These are phyloP conservation scores for Metarhizium humberi DNA, from an alignment of 2,329 filamentous ascomycete species.

Conservation along the genomic window DNA sequence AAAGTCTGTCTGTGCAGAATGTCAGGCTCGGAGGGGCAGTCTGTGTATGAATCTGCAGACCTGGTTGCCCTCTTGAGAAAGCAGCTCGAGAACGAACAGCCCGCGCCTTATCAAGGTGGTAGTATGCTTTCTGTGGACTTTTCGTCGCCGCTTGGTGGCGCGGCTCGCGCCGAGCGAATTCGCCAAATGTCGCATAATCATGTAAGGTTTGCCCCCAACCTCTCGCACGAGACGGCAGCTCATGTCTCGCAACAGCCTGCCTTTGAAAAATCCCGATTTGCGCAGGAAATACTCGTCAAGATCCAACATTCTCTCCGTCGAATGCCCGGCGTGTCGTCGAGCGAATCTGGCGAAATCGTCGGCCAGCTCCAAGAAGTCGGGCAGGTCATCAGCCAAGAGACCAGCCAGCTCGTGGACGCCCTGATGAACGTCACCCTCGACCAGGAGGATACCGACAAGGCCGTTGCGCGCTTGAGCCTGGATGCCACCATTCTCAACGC, in stretches of 20 bases:
- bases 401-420: conserved; percentile 27
- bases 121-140: conserved; percentile 30
- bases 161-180: conserved; percentile 25
- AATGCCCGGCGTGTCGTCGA: conserved; percentile 27
- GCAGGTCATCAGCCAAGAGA: conserved; percentile 28
- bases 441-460: conserved; percentile 28
- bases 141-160: conserved; percentile 27
- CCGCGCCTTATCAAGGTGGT: background rate
- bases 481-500: conserved; percentile 27
- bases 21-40: background rate
- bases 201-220: conserved; percentile 16
- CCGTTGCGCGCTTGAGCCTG: conserved; percentile 28
- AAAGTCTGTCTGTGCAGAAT: background rate
- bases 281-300: conserved; percentile 27
- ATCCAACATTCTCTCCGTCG: conserved; percentile 28
- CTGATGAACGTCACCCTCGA: conserved; percentile 27
- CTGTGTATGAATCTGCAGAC: background rate
- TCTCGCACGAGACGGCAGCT: background rate
- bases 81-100: background rate
- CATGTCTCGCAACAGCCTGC: conserved; percentile 17
- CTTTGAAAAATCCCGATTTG: conserved; percentile 22
- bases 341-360: conserved; percentile 25
- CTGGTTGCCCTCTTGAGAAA: background rate
- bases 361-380: conserved; percentile 26
- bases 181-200: conserved; percentile 30